These are phyloP conservation scores for Colletotrichum costaricense DNA, from an alignment of 2,329 filamentous ascomycete species.

Conservation along the genomic window DNA sequence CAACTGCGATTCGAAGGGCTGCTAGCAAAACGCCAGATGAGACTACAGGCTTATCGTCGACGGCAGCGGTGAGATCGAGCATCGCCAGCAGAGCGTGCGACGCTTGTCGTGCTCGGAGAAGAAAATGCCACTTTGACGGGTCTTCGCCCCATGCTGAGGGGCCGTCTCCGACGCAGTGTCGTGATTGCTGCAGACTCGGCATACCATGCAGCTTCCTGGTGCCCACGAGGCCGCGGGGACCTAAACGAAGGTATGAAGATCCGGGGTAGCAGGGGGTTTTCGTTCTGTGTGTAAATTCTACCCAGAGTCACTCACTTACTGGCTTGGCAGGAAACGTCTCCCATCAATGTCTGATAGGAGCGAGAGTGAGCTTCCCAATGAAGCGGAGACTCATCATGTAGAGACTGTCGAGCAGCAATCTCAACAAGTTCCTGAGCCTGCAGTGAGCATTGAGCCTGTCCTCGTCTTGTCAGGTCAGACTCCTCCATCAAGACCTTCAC, in stretches of 20 bases:
- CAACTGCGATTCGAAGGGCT: conserved; percentile 6
- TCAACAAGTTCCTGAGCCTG: background rate
- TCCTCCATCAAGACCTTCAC: background rate
- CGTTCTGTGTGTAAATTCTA: background rate
- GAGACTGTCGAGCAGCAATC: background rate
- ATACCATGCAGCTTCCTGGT: conserved; percentile 40
- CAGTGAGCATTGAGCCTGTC: conserved; percentile 2
- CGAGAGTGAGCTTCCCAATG: background rate
- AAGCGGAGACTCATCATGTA: background rate
- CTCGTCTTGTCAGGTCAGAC: background rate
- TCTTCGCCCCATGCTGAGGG: background rate
- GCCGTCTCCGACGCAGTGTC: conserved; percentile 25
- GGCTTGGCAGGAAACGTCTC: conserved; percentile 22
- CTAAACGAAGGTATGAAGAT: conserved; percentile 38
- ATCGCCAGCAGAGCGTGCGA: conserved; percentile 41
- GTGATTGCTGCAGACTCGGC: conserved; percentile 37
- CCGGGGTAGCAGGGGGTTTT: background rate
- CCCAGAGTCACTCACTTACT: background rate
- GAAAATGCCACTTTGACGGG: conserved; percentile 38
- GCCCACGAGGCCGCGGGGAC: conserved; percentile 40
- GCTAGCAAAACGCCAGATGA: conserved; percentile 16
- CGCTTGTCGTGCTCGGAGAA: conserved; percentile 40
- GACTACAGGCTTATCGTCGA: background rate
- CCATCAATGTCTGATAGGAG: conserved; percentile 25
- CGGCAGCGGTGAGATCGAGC: background rate